Percentiles rank a stretch among this genome's conserved stretches.
These are phyloP conservation scores for Talaromyces sp. DNA, from an alignment of 2,329 filamentous ascomycete species.

Conservation along the genomic window DNA sequence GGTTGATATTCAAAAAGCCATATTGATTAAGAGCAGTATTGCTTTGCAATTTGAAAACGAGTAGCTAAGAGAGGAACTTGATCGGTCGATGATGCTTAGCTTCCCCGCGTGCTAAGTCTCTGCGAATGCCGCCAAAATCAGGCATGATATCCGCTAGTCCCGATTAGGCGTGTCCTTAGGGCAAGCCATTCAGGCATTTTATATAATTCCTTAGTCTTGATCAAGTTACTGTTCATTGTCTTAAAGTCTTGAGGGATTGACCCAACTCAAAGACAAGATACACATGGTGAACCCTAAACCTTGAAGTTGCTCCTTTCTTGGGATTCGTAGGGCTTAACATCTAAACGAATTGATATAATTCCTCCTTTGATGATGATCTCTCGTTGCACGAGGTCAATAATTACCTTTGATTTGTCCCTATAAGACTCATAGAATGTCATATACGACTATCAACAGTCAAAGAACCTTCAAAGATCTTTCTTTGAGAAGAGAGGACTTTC, in stretches of 20 bases:
- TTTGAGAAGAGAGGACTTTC: neutral
- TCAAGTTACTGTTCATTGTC: neutral
- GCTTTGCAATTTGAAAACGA: neutral
- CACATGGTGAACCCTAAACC: neutral
- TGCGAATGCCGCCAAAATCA: neutral
- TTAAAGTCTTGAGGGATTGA: neutral
- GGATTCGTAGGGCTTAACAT: neutral
- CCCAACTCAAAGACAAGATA: neutral
- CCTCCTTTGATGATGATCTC: neutral
- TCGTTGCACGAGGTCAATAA: neutral
- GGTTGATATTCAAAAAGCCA: neutral
- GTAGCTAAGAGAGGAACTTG: neutral
- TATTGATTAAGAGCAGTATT: neutral
- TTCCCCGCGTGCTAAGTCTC: conserved; percentile 16
- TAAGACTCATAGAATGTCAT: neutral
- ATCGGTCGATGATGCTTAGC: neutral
- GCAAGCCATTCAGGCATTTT: neutral
- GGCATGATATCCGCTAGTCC: conserved; percentile 5
- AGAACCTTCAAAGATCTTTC: neutral
- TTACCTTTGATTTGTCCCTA: neutral
- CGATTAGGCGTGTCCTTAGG: neutral
- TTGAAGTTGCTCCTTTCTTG: neutral
- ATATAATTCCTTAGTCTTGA: too few species aligned
- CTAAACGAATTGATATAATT: too few species aligned
- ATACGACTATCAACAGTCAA: neutral